Conservation (phyloP, 2,329 filamentous ascomycete species). For the Stachybotrys echinatus region DNA sequence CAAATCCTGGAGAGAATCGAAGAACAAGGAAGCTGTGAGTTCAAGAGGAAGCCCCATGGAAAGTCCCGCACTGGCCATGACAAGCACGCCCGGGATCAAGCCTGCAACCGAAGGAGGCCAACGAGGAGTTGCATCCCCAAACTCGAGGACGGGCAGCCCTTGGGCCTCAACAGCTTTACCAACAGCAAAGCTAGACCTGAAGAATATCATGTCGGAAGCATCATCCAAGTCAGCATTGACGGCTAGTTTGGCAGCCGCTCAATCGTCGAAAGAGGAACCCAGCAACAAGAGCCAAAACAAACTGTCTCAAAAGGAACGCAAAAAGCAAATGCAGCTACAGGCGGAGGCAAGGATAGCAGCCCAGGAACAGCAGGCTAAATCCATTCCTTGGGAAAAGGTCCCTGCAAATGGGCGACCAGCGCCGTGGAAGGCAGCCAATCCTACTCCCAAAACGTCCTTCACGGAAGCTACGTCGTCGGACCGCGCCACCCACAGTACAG, state of each 20-base stretch:
- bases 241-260: conserved; percentile 46
- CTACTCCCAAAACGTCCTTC: conserved; percentile 42
- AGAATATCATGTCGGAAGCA: conserved; percentile 66
- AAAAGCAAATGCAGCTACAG: conserved; percentile 71
- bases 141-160: conserved; percentile 29
- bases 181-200: conserved; percentile 64
- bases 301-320: conserved; percentile 88
- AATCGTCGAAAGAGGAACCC: conserved; percentile 36
- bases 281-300: conserved; percentile 45
- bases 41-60: conserved; percentile 5
- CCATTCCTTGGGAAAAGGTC: conserved; percentile 40
- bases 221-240: conserved; percentile 49
- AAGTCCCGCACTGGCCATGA: conserved; percentile 9
- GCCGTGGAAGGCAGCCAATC: conserved; percentile 62
- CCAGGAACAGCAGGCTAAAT: conserved; percentile 19
- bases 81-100: no score
- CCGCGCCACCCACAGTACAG: conserved; percentile 16
- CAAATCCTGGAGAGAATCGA: conserved; percentile 22
- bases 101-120: background rate
- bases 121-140: conserved; percentile 1
- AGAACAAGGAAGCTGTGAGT: conserved; percentile 13
- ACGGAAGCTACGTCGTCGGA: conserved; percentile 40
- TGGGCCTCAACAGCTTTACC: conserved; percentile 48
- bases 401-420: conserved; percentile 33
- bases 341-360: conserved; percentile 37